These are phyloP conservation scores for Neonectria hederae DNA, from an alignment of 2,329 filamentous ascomycete species.

Conservation along the genomic window DNA sequence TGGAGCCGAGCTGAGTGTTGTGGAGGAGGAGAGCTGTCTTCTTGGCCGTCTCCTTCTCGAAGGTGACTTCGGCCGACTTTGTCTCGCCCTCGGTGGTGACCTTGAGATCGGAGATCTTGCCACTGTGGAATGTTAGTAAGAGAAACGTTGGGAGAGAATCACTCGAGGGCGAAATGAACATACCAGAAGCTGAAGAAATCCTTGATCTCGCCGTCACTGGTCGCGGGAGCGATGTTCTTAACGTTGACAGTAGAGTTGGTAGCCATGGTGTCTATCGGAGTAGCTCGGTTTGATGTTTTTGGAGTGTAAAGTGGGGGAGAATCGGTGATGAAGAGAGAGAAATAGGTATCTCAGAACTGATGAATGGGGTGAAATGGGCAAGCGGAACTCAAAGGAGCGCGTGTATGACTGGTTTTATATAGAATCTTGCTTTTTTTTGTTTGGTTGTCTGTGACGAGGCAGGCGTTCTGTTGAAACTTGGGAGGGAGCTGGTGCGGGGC, in stretches of 20 bases:
- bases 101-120: slow-evolving; percentile 88
- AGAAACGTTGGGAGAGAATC: background rate
- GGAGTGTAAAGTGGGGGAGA: background rate
- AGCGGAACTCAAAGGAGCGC: background rate
- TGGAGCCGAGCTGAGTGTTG: slow-evolving; percentile 91
- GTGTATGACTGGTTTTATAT: slow-evolving; percentile 15
- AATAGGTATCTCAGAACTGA: slow-evolving; percentile 9
- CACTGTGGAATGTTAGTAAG: slow-evolving; percentile 61
- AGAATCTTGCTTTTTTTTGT: slow-evolving; percentile 10
- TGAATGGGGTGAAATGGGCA: slow-evolving; percentile 1
- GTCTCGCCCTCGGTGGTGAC: slow-evolving; percentile 74
- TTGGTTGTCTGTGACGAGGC: slow-evolving; percentile 16
- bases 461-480: slow-evolving; percentile 18
- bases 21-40: slow-evolving; percentile 97
- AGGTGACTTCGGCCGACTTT: slow-evolving; percentile 90
- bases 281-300: slow-evolving; percentile 5
- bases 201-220: slow-evolving; percentile 88
- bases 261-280: slow-evolving; percentile 57
- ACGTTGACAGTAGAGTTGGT: slow-evolving; percentile 78
- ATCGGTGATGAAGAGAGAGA: background rate
- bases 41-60: slow-evolving; percentile 95
- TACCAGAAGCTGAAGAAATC: slow-evolving; percentile 99
- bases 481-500: slow-evolving; percentile 43
- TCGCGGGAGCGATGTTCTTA: slow-evolving; percentile 84
- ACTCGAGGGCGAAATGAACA: slow-evolving; percentile 38